These are phyloP conservation scores for Epichloe amarillans DNA, from an alignment of 2,329 filamentous ascomycete species.

Conservation along the genomic window DNA sequence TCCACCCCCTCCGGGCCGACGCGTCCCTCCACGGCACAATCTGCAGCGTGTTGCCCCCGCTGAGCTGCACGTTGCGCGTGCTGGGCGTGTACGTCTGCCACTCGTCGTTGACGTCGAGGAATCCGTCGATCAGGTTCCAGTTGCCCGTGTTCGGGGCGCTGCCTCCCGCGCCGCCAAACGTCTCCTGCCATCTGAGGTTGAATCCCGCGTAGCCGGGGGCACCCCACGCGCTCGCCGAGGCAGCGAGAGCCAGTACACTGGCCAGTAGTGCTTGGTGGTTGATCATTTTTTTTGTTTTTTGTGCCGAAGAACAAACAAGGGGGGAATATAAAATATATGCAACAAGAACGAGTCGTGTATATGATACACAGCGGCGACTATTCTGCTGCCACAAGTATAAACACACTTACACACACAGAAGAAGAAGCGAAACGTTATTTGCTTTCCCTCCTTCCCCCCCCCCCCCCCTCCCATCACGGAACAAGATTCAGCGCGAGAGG, in stretches of 20 bases:
- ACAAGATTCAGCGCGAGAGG: background rate
- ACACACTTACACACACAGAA: too few relatives aligned
- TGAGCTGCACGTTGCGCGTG: conserved; percentile 35
- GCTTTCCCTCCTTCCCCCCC: background rate
- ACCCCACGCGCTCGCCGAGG: conserved; percentile 21
- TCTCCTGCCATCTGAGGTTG: conserved; percentile 28
- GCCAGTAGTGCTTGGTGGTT: conserved; percentile 9
- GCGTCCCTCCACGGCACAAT: conserved; percentile 32
- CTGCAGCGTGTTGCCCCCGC: conserved; percentile 35
- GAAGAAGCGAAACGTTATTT: conserved; percentile 16
- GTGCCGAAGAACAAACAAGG: background rate
- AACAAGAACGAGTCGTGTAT: background rate
- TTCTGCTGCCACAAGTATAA: background rate
- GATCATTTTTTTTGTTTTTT: conserved; percentile 12
- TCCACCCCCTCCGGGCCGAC: conserved; percentile 29
- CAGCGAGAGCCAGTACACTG: conserved; percentile 17
- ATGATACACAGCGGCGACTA: background rate
- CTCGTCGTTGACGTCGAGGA: conserved; percentile 37
- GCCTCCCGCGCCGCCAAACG: conserved; percentile 26
- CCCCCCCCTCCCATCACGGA: background rate
- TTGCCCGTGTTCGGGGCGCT: conserved; percentile 18
- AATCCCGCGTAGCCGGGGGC: conserved; percentile 27
- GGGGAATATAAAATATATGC: background rate
- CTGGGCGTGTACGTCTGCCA: conserved; percentile 34
- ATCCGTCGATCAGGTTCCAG: conserved; percentile 29